A percentile compares a stretch with the other conserved stretches of the same genome.
phyloP scores from a whole-genome alignment of 805 yeast species.

The Candida sonorensis region DNA sequence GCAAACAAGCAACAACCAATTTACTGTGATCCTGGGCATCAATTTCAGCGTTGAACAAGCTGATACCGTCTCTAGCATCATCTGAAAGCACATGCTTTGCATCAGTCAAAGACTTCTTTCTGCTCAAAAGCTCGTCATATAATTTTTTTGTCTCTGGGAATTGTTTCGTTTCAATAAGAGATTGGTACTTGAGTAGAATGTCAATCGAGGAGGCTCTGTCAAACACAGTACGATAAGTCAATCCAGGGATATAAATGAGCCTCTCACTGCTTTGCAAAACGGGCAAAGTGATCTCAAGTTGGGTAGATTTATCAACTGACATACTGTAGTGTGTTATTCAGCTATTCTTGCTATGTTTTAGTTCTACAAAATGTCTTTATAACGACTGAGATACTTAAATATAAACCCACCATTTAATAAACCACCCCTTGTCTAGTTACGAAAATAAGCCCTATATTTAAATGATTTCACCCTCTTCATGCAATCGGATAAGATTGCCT shows the following conservation, averaged over 20 bases:
- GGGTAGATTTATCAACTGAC: slow-evolving; percentile 3
- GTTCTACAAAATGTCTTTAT: no score
- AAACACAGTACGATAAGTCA: slow-evolving; percentile 52
- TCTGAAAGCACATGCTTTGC: slow-evolving; percentile 1
- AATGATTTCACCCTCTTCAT: no score
- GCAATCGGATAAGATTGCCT: no score
- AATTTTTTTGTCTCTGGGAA: not conserved
- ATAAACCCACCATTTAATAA: no score
- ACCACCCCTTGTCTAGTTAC: no score
- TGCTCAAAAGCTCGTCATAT: not conserved
- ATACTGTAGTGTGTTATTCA: no score
- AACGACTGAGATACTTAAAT: no score
- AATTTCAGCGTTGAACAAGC: slow-evolving; percentile 2
- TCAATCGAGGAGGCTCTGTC: slow-evolving; percentile 39
- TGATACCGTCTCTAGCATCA: slow-evolving; percentile 6
- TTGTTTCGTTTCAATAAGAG: not conserved
- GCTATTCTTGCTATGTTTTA: no score
- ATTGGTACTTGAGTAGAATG: slow-evolving; percentile 27
- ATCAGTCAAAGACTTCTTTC: not conserved
- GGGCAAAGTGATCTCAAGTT: slow-evolving; percentile 14
- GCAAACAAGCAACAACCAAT: slow-evolving; percentile 21
- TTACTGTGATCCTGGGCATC: slow-evolving; percentile 2
- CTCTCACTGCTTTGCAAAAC: slow-evolving; percentile 13
- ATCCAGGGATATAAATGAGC: slow-evolving; percentile 53
- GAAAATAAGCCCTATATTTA: no score